Conservation (phyloP, 768 basidiomycete genomes). For the Inosperma sp. region DNA sequence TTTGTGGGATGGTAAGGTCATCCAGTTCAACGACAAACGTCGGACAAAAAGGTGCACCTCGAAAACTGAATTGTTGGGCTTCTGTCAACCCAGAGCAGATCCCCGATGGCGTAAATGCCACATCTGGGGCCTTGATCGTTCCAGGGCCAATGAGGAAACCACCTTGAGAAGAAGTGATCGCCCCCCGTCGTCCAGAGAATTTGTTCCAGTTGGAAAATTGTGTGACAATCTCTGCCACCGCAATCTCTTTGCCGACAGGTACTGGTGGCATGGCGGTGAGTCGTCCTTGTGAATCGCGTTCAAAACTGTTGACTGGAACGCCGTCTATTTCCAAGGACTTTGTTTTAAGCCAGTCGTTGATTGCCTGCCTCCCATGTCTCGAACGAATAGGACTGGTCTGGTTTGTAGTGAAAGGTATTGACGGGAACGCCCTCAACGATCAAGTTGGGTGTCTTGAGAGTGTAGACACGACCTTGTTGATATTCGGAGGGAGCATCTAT, state of each 20-base stretch:
- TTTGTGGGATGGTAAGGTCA: neutral
- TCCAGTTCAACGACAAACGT: neutral
- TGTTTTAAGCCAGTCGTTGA: constrained; percentile 2
- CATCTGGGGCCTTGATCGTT: neutral
- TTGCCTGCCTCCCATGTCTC: neutral
- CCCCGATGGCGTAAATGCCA: neutral
- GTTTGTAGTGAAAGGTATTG: too few relatives aligned
- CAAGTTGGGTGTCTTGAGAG: too few relatives aligned
- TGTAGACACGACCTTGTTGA: too few relatives aligned
- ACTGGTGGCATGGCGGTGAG: neutral
- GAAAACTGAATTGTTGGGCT: neutral
- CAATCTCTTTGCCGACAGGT: neutral
- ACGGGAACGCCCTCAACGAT: too few relatives aligned
- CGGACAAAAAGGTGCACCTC: neutral
- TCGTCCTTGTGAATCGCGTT: neutral
- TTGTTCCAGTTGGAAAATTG: constrained; percentile 4
- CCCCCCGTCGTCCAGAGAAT: neutral
- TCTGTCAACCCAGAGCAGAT: neutral
- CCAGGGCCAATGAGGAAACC: neutral
- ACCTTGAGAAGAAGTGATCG: neutral
- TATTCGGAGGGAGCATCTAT: too few relatives aligned
- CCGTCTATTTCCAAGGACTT: constrained; percentile 1
- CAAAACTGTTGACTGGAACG: neutral
- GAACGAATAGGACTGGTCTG: neutral
- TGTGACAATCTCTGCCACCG: neutral